phyloP scores from a whole-genome alignment of 306 rosid genomes.

The Vachellia pachyceras region DNA sequence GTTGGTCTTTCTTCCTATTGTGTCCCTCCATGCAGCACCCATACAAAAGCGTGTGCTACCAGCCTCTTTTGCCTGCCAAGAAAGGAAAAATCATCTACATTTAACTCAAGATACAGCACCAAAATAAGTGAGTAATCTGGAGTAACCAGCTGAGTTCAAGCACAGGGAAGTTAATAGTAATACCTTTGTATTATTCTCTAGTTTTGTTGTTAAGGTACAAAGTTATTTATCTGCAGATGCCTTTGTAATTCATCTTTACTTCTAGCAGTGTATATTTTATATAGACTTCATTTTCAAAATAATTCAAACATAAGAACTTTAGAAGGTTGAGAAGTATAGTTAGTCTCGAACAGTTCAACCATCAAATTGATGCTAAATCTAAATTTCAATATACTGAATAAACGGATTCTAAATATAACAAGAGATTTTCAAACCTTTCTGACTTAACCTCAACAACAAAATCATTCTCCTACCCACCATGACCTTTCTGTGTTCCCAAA shows the following conservation, averaged over 20 bases:
- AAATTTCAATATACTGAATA: neutral
- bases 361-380: neutral
- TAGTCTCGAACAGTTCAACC: neutral
- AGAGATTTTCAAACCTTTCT: neutral
- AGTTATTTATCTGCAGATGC: neutral
- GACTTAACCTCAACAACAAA: neutral
- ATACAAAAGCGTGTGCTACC: conserved; percentile 99
- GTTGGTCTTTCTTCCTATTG: conserved; percentile 89
- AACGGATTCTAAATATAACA: neutral
- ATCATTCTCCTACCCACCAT: neutral
- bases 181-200: neutral
- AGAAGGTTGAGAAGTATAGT: neutral
- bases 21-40: conserved; percentile 99
- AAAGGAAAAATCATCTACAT: conserved; percentile 30
- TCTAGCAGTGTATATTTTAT: neutral
- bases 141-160: neutral
- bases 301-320: neutral
- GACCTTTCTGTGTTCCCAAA: neutral
- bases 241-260: neutral
- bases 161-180: neutral
- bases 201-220: neutral
- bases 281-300: neutral
- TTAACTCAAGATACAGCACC: conserved; percentile 29
- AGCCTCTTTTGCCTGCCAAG: conserved; percentile 90
- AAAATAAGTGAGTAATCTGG: conserved; percentile 12